Evolutionary conservation across 139 green algal genomes (phyloP).

Genomic region (Ettlia oleoabundans): DNA sequence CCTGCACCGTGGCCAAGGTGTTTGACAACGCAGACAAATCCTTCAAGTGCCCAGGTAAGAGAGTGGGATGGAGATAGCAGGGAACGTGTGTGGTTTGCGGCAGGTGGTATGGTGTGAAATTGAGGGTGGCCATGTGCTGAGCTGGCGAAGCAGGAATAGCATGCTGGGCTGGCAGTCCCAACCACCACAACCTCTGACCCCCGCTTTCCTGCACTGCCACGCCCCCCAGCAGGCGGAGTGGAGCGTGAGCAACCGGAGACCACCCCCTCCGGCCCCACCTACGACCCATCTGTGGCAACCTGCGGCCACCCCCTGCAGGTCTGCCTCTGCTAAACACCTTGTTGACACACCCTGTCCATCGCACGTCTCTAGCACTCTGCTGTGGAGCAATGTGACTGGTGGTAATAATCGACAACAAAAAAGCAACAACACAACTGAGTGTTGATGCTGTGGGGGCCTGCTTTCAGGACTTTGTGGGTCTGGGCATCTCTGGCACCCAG

Average conservation of each 20-base stretch:
- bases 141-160: neutral
- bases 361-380: too few species aligned
- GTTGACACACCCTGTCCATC: too few species aligned
- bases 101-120: neutral
- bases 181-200: too few species aligned
- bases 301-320: conserved; percentile 35
- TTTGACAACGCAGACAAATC: neutral
- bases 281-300: neutral
- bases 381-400: too few species aligned
- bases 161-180: too few species aligned
- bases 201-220: neutral
- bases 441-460: too few species aligned
- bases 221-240: neutral
- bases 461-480: conserved; percentile 29
- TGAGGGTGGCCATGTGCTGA: neutral
- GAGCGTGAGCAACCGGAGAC: neutral
- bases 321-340: too few species aligned
- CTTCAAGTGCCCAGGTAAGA: conserved; percentile 23
- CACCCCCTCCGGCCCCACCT: neutral
- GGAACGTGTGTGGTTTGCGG: neutral
- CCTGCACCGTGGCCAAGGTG: conserved; percentile 41
- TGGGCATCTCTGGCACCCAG: conserved; percentile 34
- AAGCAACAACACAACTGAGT: too few species aligned
- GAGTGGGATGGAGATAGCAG: neutral
- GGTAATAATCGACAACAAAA: too few species aligned